Percentiles rank a stretch among this genome's conserved stretches.
These are phyloP conservation scores for Closterium sp. DNA, from an alignment of 139 green algal genomes.

Conservation along the genomic window DNA sequence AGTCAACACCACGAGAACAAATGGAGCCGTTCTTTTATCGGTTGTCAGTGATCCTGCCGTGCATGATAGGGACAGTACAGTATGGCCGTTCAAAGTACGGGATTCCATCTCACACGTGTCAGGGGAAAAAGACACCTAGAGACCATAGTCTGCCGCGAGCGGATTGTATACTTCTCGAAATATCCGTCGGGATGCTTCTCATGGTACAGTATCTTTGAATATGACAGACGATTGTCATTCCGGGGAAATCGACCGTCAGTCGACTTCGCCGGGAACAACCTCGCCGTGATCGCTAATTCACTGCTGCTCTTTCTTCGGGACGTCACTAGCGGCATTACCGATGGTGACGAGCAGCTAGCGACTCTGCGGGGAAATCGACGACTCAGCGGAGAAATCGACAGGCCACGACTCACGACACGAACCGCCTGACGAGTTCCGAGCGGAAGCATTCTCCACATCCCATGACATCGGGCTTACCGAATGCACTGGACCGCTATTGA, in stretches of 20 bases:
- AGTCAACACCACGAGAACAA: background rate
- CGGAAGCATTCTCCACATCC: background rate
- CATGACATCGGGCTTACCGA: too few relatives aligned
- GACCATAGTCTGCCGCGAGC: background rate
- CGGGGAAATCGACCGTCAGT: background rate
- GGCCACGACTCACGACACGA: background rate
- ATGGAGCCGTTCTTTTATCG: background rate
- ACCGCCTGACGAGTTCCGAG: background rate
- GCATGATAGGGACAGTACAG: background rate
- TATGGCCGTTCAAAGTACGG: background rate
- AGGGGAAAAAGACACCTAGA: background rate
- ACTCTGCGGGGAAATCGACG: background rate
- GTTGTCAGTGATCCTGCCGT: background rate
- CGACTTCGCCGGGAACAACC: background rate
- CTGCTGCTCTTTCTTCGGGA: background rate
- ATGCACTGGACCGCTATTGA: too few relatives aligned
- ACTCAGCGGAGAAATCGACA: background rate
- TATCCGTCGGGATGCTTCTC: background rate
- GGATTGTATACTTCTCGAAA: background rate
- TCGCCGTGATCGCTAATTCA: background rate
- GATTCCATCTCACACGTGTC: background rate
- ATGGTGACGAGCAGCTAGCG: background rate
- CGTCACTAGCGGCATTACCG: background rate
- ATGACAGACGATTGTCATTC: background rate
- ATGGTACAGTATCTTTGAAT: background rate